Evolutionary conservation across 768 basidiomycete genomes (phyloP).

Genomic region (Serendipita indica): DNA sequence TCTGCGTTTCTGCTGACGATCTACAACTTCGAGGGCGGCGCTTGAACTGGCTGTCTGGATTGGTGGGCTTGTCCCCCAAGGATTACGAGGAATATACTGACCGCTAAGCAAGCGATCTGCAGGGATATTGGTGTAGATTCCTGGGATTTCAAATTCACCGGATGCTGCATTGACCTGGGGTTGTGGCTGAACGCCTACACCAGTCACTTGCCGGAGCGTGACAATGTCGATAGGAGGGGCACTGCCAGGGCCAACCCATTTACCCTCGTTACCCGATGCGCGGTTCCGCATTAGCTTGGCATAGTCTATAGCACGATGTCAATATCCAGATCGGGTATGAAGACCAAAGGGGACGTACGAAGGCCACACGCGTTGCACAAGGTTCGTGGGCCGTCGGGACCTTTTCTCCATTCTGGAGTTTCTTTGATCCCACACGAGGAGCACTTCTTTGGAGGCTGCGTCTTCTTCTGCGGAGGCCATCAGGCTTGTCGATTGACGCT

Average conservation of each 20-base stretch:
- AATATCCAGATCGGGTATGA: not conserved
- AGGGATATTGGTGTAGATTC: slow-evolving; percentile 2
- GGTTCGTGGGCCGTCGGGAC: slow-evolving; percentile 71
- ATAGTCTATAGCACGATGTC: not conserved
- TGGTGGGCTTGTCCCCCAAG: too few species aligned
- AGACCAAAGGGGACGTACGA: slow-evolving; percentile 35
- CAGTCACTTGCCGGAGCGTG: slow-evolving; percentile 1
- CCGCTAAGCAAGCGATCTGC: not conserved
- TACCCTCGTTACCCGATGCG: not conserved
- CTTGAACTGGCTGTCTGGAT: too few species aligned
- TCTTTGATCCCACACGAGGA: slow-evolving; percentile 79
- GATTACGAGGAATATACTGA: not conserved
- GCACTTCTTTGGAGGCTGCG: slow-evolving; percentile 74
- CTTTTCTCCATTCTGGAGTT: slow-evolving; percentile 79
- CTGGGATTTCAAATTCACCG: not conserved
- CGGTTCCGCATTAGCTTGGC: not conserved
- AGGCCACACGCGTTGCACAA: slow-evolving; percentile 76
- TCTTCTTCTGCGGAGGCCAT: slow-evolving; percentile 35
- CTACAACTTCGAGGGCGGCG: too few species aligned
- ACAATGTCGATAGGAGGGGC: not conserved
- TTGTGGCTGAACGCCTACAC: not conserved
- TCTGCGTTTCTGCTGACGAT: too few species aligned
- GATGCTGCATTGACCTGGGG: not conserved
- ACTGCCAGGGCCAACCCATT: not conserved
- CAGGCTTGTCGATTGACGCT: slow-evolving; percentile 3